A percentile compares a stretch with the other conserved stretches of the same genome.
Evolutionary conservation across 352 stramenopile genomes (phyloP).

Genomic region (Globisporangium perplexum): DNA sequence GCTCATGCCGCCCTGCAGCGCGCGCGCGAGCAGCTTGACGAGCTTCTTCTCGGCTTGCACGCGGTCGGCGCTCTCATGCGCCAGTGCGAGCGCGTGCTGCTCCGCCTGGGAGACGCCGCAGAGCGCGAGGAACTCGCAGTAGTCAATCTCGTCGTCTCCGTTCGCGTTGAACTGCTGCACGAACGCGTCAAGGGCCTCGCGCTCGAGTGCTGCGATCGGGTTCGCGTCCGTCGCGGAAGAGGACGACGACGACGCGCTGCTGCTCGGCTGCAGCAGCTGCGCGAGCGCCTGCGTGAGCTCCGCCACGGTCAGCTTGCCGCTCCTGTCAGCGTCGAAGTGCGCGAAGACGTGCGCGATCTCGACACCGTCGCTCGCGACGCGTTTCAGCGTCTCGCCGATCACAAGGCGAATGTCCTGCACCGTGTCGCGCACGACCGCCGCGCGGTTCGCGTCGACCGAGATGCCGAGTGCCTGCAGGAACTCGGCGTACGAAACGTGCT

Average conservation of each 20-base stretch:
- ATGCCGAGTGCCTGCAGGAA: slow-evolving; percentile 65
- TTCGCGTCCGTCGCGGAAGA: slow-evolving; percentile 1
- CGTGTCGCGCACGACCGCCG: slow-evolving; percentile 34
- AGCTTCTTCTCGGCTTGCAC: slow-evolving; percentile 42
- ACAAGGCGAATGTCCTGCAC: slow-evolving; percentile 37
- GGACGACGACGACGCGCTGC: background rate
- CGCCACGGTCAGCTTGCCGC: slow-evolving; percentile 40
- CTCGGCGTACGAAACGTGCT: slow-evolving; percentile 70
- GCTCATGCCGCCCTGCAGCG: slow-evolving; percentile 33
- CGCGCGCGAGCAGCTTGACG: slow-evolving; percentile 53
- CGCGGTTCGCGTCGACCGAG: slow-evolving; percentile 33
- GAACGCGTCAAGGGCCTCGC: slow-evolving; percentile 31
- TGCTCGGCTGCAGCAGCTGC: slow-evolving; percentile 27
- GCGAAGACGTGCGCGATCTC: slow-evolving; percentile 55
- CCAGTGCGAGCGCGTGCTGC: slow-evolving; percentile 14
- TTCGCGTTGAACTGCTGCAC: slow-evolving; percentile 59
- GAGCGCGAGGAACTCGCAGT: slow-evolving; percentile 58
- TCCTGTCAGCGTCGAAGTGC: slow-evolving; percentile 65
- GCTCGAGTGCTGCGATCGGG: slow-evolving; percentile 31
- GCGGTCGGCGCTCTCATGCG: slow-evolving; percentile 14
- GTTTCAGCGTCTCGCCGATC: slow-evolving; percentile 40
- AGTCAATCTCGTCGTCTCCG: slow-evolving; percentile 54
- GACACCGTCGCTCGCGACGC: slow-evolving; percentile 40
- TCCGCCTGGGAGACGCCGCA: slow-evolving; percentile 23
- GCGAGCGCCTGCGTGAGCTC: slow-evolving; percentile 52